Conservation (phyloP, 768 basidiomycete genomes). For the Macrolepiota dolichaula region DNA sequence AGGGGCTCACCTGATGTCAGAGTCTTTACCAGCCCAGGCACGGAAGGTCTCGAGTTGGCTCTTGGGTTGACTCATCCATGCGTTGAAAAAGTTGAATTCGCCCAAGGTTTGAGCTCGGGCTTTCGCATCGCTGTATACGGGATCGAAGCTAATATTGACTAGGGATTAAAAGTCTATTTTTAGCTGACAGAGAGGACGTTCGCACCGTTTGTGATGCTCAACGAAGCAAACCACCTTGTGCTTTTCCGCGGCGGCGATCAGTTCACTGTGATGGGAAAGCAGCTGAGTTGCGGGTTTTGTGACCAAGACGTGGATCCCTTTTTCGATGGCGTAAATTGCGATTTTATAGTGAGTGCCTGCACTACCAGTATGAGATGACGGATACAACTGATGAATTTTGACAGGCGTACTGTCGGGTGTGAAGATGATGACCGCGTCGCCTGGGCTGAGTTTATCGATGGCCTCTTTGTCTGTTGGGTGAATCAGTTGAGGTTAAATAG, state of each 20-base stretch:
- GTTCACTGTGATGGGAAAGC: constrained; percentile 75
- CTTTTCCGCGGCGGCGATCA: constrained; percentile 74
- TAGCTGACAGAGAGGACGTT: constrained; percentile 10
- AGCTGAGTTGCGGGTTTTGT: constrained; percentile 93
- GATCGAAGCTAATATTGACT: constrained; percentile 61
- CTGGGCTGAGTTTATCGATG: constrained; percentile 72
- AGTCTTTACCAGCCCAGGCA: constrained; percentile 93
- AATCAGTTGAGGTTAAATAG: not conserved
- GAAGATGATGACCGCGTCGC: constrained; percentile 90
- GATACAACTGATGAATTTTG: not conserved
- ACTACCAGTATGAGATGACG: not conserved
- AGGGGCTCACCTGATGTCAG: constrained; percentile 71
- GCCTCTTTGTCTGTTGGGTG: constrained; percentile 67
- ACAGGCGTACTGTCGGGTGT: constrained; percentile 77
- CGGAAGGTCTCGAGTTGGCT: constrained; percentile 92
- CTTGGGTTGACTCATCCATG: constrained; percentile 98
- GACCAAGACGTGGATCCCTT: constrained; percentile 82
- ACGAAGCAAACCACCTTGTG: constrained; percentile 87
- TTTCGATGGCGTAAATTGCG: constrained; percentile 82
- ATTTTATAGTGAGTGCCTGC: constrained; percentile 83
- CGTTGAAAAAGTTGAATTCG: constrained; percentile 93
- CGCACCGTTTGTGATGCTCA: constrained; percentile 87
- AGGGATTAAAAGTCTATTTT: constrained; percentile 2
- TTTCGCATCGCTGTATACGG: constrained; percentile 89
- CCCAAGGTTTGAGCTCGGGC: constrained; percentile 73